Base-by-base conservation (phyloP, 2,329 filamentous ascomycete species). In the Stagonosporopsis cucurbitacearum region DNA sequence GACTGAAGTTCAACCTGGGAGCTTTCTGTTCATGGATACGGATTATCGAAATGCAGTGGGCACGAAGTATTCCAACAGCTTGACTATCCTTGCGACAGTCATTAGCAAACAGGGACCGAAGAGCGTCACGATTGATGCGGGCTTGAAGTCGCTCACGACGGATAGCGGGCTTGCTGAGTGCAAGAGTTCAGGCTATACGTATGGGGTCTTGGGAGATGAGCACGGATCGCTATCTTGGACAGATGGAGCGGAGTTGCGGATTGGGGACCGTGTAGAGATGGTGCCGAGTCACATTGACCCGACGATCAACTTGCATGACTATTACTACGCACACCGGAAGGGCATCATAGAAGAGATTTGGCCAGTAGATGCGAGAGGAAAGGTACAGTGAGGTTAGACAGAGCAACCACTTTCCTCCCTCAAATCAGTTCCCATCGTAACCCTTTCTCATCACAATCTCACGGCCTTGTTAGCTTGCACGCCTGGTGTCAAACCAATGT, bases 1-100 rank as follows among this genome's bases (percentile, higher is more conserved):
- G 0, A 84, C 81, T 1, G 82, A 84, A 60, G 71, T 84, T 1
- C 82, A 84, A 62, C 82, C 82, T 0, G 82, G 82, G 0, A 82
- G 79, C 0, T 84, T 84, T 55, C 77, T 84, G 51, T 84, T 84
- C 64, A 84, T 84, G 82, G 82, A 84, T 53, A 82, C 81, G 2
- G 82, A 84, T 62, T 84, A 84, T 60, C 77, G 81, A 3, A 80
- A 81, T 47, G 82, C 82, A 0, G 74, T 84, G 0, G 82, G 82
- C 1, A 69, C 73, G 0, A 77, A 78, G 50, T 84, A 81, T 63
- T 72, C 74, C 0, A 79, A 84, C 59, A 82, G 80, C 42, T 58
- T 84, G 23, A 80, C 80, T 0, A 75, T 83, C 6, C 59, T 82
- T 19, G 75, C 80, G 0, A 82, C 81, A 0, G 80, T 83, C 0